Percentiles rank a stretch among this genome's conserved stretches.
These are phyloP conservation scores for Blastobotrys proliferans DNA, from an alignment of 1,139 yeast species.

Conservation along the genomic window DNA sequence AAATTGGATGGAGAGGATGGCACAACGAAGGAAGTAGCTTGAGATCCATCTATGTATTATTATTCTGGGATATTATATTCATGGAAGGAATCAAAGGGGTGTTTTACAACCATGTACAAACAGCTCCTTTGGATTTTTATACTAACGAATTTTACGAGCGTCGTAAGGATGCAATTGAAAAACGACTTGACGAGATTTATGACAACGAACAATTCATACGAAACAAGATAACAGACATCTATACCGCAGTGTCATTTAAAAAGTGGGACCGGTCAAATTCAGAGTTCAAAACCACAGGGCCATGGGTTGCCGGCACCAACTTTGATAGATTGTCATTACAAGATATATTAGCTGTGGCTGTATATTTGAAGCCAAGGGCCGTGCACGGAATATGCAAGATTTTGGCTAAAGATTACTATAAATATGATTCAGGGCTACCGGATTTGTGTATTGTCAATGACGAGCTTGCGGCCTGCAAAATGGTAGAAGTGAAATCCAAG, in stretches of 20 bases:
- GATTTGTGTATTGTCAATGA: constrained; percentile 36
- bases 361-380: constrained; percentile 28
- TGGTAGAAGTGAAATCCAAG: constrained; percentile 38
- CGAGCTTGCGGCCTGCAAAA: constrained; percentile 20
- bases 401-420: constrained; percentile 31
- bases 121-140: constrained; percentile 32
- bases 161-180: constrained; percentile 22
- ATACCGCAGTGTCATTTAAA: constrained; percentile 10
- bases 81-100: constrained; percentile 21
- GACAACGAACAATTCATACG: constrained; percentile 7
- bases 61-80: constrained; percentile 34
- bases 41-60: constrained; percentile 30
- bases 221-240: constrained; percentile 8
- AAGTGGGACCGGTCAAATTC: constrained; percentile 8
- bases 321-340: constrained; percentile 17
- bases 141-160: constrained; percentile 22
- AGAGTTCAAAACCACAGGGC: constrained; percentile 10
- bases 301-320: constrained; percentile 12
- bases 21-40: constrained; percentile 37
- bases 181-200: constrained; percentile 17
- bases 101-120: constrained; percentile 36
- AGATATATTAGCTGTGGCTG: constrained; percentile 28
- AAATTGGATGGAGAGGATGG: constrained; percentile 33
- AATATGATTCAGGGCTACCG: constrained; percentile 36
- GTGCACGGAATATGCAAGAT: constrained; percentile 27